Evolutionary conservation across 78 protist species (phyloP).

Genomic region (Monocercomonoides exilis): DNA sequence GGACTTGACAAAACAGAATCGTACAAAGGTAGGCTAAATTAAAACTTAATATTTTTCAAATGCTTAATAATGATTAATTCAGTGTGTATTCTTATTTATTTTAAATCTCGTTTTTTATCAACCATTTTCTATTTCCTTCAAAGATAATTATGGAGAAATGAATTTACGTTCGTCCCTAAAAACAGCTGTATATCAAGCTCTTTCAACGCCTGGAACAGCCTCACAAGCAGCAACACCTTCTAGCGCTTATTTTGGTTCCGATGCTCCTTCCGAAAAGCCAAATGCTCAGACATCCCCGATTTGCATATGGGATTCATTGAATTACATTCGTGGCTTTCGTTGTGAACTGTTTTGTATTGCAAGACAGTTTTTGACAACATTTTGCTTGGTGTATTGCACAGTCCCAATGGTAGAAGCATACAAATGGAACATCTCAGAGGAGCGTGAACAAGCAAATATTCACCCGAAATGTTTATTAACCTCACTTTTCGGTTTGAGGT

Average conservation of each 20-base stretch:
- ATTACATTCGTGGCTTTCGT: conserved; percentile 14
- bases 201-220: not conserved
- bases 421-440: not conserved
- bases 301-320: conserved; percentile 13
- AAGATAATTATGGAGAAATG: not conserved
- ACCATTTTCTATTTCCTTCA: not conserved
- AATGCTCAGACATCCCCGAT: not conserved
- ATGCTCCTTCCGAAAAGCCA: not conserved
- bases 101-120: not conserved
- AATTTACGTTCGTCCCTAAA: not conserved
- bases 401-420: not conserved
- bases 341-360: conserved; percentile 22
- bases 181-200: conserved; percentile 8
- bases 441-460: not conserved
- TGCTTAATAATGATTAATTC: not conserved
- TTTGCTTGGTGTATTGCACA: not conserved
- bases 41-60: too few relatives aligned
- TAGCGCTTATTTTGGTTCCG: not conserved
- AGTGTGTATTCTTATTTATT: not conserved
- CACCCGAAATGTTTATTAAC: not conserved
- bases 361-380: not conserved
- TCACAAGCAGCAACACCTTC: not conserved
- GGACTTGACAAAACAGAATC: not conserved
- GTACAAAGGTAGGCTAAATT: conserved; percentile 16
- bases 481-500: not conserved